Conservation (phyloP, 202 grass and related monocot genomes). For the Zoysia matrella region DNA sequence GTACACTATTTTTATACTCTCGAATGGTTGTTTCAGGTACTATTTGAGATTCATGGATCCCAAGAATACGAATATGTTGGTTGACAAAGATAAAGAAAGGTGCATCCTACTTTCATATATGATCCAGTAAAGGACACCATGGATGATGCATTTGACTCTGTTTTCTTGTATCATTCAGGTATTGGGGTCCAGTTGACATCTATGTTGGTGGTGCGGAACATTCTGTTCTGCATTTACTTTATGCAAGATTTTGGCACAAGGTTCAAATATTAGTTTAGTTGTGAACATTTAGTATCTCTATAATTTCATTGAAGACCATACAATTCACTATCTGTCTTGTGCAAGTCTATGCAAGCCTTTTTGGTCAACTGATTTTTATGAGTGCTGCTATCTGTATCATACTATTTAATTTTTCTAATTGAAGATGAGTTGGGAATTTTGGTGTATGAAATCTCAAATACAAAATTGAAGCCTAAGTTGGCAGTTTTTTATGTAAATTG, state of each 20-base stretch:
- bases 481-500: neutral
- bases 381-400: neutral
- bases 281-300: constrained; percentile 6
- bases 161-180: constrained; percentile 52
- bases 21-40: constrained; percentile 62
- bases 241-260: constrained; percentile 99
- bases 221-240: constrained; percentile 98
- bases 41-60: constrained; percentile 99
- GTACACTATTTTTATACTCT: constrained; percentile 8
- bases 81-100: constrained; percentile 97
- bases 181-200: constrained; percentile 96
- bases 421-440: neutral
- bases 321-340: neutral
- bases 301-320: constrained; percentile 24
- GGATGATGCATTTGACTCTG: constrained; percentile 15
- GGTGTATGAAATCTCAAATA: neutral
- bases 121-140: constrained; percentile 6
- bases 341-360: neutral
- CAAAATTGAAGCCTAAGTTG: neutral
- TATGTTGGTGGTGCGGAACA: constrained; percentile 98
- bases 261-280: constrained; percentile 43
- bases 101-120: constrained; percentile 43
- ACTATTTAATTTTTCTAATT: constrained; percentile 30
- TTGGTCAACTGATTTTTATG: constrained; percentile 31
- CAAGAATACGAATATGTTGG: constrained; percentile 74